Evolutionary conservation across 2,329 filamentous ascomycete genomes (phyloP), one percentile per base, ranked within the genome.

Genomic region (Xylariaceae sp.): DNA sequence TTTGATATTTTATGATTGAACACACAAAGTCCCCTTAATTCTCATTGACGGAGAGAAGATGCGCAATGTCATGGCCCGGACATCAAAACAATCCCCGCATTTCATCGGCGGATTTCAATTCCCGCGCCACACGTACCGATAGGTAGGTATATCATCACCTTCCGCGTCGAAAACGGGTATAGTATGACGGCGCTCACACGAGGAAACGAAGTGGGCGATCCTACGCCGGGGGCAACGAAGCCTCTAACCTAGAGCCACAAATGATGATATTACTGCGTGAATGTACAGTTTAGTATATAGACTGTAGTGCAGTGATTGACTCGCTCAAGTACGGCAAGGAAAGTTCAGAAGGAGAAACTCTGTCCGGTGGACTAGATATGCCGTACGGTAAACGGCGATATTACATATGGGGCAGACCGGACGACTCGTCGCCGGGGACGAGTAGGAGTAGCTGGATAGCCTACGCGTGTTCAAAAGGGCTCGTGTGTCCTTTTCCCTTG

Each of bases 61-160:
- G 34, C 31, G 47, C 31, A 50, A 42, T 19, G 19, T 19, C 19
- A 19, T 19, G 19, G 19, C 19, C 19, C 19, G 19, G 19, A 19
- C 19, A 59, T 52, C 57, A 54, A 54, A 57, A 54, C 54, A 59
- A 59, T 59, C 57, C 53, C 56, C 50, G 41, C 43, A 19, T 19
- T 19, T 19, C 19, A 12, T 27, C 26, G 42, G 34, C 8, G 29
- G 37, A 7, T 32, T 42, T 3, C 35, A 37, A 37, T 37, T 37
- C 35, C 35, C 5, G 8, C 35, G 4, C 8, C 5, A 37, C 5
- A 7, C 3, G 12, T 3, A 2, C 11, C 31, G 11, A 1, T 19
- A 19, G 19, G 19, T 19, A 19, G 19, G 19, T 19, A 19, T 19
- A 19, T 19, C 19, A 32, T 26, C 32, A 48, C n/a, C 37, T 45